Conservation (phyloP, 2,329 filamentous ascomycete genomes). For the Neoscytalidium dimidiatum region DNA sequence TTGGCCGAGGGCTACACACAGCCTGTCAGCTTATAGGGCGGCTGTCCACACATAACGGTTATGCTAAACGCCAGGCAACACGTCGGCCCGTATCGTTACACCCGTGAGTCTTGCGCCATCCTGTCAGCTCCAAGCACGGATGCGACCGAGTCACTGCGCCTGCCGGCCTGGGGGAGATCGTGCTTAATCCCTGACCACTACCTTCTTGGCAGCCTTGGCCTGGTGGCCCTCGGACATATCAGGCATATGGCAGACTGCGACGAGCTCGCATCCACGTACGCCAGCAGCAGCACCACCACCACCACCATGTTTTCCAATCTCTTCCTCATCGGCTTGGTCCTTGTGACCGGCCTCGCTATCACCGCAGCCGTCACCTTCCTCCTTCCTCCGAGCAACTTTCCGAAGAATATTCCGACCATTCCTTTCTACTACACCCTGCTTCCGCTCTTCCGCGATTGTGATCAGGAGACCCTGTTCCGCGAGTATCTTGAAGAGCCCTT, state of each 20-base stretch:
- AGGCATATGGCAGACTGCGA: background rate
- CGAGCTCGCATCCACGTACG: background rate
- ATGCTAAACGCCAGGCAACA: background rate
- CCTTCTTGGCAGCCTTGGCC: background rate
- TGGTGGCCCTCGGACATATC: background rate
- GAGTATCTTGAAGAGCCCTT: slow-evolving; percentile 43
- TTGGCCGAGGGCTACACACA: background rate
- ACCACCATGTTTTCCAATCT: background rate
- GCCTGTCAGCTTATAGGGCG: background rate
- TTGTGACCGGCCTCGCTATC: background rate
- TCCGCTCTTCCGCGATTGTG: slow-evolving; percentile 45
- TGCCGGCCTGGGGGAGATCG: background rate
- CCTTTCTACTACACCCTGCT: slow-evolving; percentile 49
- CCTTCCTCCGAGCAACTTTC: slow-evolving; percentile 21
- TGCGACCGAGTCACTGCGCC: background rate
- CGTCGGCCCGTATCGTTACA: background rate
- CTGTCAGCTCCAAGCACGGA: background rate
- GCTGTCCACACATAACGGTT: background rate
- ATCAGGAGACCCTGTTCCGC: slow-evolving; percentile 45
- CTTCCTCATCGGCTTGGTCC: background rate
- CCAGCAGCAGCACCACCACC: background rate
- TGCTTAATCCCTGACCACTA: background rate
- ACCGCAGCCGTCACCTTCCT: background rate
- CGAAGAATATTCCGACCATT: slow-evolving; percentile 44
- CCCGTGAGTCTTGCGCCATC: background rate